Base-by-base conservation (phyloP, 2,329 filamentous ascomycete genomes). In the Myriangium duriaei region DNA sequence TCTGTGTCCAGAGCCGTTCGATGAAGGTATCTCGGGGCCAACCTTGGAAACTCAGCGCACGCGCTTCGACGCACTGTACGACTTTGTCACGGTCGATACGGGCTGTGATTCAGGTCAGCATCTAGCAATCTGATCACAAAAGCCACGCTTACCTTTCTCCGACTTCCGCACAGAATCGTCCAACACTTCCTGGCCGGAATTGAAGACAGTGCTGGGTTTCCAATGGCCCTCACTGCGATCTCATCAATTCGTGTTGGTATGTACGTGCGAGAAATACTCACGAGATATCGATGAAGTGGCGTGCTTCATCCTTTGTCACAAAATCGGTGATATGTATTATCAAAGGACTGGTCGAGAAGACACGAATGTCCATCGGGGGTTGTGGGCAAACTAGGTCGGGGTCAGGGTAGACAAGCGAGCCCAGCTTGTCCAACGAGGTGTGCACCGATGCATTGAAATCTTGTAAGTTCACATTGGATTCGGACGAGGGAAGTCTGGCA, bases 1-100 rank as follows among this genome's bases (percentile, higher is more conserved):
- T 62, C 49, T 77, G 73, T 1, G 69, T 68, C 68, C 72, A 74
- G 45, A 77, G 62, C 34, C 68, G 65, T 53, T 78, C 74, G 50
- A 77, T 68, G 41, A 71, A 73, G 1, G 74, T 63, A 36, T 72
- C 58, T 1, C 62, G 60, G 1, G 65, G 65, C 72, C 72, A 76
- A 47, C 74, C 74, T 52, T 78, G 74, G 51, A 77, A 72, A 6
- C 59, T 54, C 5, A 70, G 64, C 7, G 72, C 72, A 37, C 74
- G 68, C 19, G 65, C 57, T 50, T 76, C 73, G 42, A 77, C 66
- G 49, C 73, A 77, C 42, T 71, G 66, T 5, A 76, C 69, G 0
- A 59, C 59, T 13, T 56, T 45, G 47, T 67, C 62, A 41, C 67
- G 62, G 13, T 61, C 56, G 21, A 71, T 57, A 2, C 68, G 55